A percentile compares a stretch with the other conserved stretches of the same genome.
phyloP scores from a whole-genome alignment of 192 early-diverging fungal species.

The Backusella psychrophila region DNA sequence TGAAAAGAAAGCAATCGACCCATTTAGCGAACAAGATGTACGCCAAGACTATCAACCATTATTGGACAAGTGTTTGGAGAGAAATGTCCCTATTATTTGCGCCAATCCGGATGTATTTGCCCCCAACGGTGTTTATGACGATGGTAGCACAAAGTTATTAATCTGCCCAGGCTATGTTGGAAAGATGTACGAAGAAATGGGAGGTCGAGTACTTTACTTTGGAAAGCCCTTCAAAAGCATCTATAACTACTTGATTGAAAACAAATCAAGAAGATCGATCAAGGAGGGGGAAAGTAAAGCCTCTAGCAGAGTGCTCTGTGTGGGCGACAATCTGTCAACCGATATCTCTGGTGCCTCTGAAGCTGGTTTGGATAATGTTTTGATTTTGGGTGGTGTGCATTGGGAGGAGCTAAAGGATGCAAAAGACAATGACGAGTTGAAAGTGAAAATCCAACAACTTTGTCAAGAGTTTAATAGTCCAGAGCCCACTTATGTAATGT shows the following conservation, averaged over 20 bases:
- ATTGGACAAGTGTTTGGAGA: constrained; percentile 1
- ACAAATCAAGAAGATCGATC: not conserved
- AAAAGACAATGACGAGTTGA: constrained; percentile 5
- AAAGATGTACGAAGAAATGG: constrained; percentile 25
- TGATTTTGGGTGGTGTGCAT: constrained; percentile 31
- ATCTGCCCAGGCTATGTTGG: constrained; percentile 28
- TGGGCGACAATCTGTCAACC: constrained; percentile 30
- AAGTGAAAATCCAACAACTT: not conserved
- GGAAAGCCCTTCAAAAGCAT: constrained; percentile 33
- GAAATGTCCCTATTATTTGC: constrained; percentile 26
- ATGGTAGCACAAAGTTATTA: constrained; percentile 11
- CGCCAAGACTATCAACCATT: constrained; percentile 17
- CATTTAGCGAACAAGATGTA: constrained; percentile 8
- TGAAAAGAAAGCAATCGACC: not conserved
- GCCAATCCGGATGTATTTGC: constrained; percentile 34
- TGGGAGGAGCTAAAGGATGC: constrained; percentile 9
- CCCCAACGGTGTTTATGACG: constrained; percentile 23
- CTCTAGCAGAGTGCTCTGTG: constrained; percentile 11
- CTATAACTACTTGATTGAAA: constrained; percentile 19
- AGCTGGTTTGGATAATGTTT: constrained; percentile 23
- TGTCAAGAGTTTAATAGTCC: constrained; percentile 14
- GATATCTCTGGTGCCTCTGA: constrained; percentile 28
- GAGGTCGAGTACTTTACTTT: constrained; percentile 32
- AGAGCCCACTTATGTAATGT: constrained; percentile 28
- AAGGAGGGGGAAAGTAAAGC: not conserved